Evolutionary conservation across 805 yeast genomes (phyloP).

Genomic region (Cyberlindnera samutprakarnensis): DNA sequence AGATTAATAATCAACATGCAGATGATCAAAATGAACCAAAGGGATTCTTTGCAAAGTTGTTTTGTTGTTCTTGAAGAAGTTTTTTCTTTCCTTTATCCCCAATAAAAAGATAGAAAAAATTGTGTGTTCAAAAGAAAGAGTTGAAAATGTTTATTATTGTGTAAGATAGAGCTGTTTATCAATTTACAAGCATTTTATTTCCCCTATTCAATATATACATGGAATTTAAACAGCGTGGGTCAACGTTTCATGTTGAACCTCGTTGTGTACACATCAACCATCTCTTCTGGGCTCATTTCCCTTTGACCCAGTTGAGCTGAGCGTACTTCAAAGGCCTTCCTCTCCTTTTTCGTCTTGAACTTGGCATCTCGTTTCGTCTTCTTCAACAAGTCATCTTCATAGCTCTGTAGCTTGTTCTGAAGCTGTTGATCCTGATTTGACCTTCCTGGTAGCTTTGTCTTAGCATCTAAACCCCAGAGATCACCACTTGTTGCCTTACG

Average conservation of each 20-base stretch:
- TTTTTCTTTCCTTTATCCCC: too few species aligned
- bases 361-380: slow-evolving; percentile 12
- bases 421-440: slow-evolving; percentile 25
- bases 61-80: slow-evolving; percentile 21
- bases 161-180: too few species aligned
- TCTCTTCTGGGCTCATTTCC: slow-evolving; percentile 15
- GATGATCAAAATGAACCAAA: slow-evolving; percentile 14
- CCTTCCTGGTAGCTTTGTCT: slow-evolving; percentile 35
- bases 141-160: too few species aligned
- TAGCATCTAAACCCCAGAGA: slow-evolving; percentile 72
- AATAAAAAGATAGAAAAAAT: too few species aligned
- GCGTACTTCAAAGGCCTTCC: slow-evolving; percentile 9
- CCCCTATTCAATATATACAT: too few species aligned
- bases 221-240: too few species aligned
- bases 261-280: slow-evolving; percentile 18
- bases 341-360: slow-evolving; percentile 10
- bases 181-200: too few species aligned
- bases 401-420: slow-evolving; percentile 26
- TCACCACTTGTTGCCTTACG: slow-evolving; percentile 82
- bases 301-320: slow-evolving; percentile 11
- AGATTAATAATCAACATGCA: slow-evolving; percentile 9
- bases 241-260: slow-evolving; percentile 20
- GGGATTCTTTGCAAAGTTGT: slow-evolving; percentile 19
- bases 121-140: too few species aligned
- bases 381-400: slow-evolving; percentile 23